These are phyloP conservation scores for Rhytidiadelphus loreus DNA, from an alignment of 225 moss, liverwort and hornwort genomes.

Conservation along the genomic window DNA sequence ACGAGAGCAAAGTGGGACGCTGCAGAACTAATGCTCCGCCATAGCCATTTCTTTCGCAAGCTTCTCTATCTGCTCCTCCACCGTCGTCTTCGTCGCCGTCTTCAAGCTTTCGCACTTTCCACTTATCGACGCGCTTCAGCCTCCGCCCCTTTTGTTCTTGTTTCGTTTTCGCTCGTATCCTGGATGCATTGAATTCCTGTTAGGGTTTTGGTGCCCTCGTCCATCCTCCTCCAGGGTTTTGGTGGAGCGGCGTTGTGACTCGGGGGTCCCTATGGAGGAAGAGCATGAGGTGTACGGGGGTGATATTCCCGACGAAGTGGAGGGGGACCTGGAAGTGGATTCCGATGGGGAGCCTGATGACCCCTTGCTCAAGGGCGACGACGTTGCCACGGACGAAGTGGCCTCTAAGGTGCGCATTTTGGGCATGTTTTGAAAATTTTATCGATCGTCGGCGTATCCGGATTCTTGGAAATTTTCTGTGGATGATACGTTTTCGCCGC, in stretches of 20 bases:
- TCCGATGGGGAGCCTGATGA: conserved; percentile 79
- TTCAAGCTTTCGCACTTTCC: not conserved
- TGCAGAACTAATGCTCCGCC: not conserved
- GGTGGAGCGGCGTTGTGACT: not conserved
- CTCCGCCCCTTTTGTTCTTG: not conserved
- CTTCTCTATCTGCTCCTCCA: not conserved
- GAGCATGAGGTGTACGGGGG: conserved; percentile 96
- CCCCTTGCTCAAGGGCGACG: conserved; percentile 54
- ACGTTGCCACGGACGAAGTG: conserved; percentile 49
- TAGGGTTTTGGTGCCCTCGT: not conserved
- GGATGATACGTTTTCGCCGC: not conserved
- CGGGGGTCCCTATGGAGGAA: conserved; percentile 47
- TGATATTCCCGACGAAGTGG: conserved; percentile 85
- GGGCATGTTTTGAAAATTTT: too few species aligned
- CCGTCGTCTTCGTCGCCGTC: not conserved
- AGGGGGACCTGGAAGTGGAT: conserved; percentile 82
- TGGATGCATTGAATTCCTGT: not conserved
- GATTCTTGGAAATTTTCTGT: not conserved
- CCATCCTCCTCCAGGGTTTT: not conserved
- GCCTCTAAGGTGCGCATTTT: conserved; percentile 58
- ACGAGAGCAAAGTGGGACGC: not conserved
- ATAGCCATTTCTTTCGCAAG: not conserved
- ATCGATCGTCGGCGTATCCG: not conserved
- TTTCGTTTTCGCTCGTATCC: not conserved
- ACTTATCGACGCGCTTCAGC: too few species aligned